Conservation (phyloP, 805 yeast genomes). For the Hyphopichia homilentoma region DNA sequence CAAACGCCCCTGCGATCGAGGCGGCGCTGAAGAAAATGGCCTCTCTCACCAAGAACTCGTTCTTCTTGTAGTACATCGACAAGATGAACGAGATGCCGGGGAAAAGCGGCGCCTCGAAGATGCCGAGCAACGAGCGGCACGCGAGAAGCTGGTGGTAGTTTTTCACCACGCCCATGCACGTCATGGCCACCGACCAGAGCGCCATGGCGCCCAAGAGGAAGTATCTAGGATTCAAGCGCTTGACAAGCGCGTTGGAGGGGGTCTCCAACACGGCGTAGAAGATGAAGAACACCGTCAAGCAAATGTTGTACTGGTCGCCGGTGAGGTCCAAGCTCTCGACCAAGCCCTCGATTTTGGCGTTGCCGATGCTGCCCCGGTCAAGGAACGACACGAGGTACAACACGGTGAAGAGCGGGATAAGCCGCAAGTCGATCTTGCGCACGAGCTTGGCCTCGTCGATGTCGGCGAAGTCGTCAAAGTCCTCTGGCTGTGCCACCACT, state of each 20-base stretch:
- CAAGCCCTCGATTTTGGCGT: conserved; percentile 10
- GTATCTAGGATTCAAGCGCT: conserved; percentile 8
- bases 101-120: conserved; percentile 44
- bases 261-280: conserved; percentile 9
- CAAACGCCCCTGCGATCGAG: conserved; percentile 33
- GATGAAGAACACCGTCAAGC: conserved; percentile 10
- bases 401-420: background rate
- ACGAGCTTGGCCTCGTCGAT: background rate
- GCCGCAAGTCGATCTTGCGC: background rate
- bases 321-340: conserved; percentile 6
- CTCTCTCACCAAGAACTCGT: conserved; percentile 33
- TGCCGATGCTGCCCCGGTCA: conserved; percentile 11
- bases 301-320: conserved; percentile 7
- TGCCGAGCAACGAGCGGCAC: conserved; percentile 45
- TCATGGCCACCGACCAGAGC: conserved; percentile 56
- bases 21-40: conserved; percentile 35
- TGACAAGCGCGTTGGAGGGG: conserved; percentile 9
- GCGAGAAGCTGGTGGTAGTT: conserved; percentile 42
- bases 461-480: background rate
- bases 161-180: conserved; percentile 47
- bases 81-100: conserved; percentile 39
- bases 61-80: conserved; percentile 35
- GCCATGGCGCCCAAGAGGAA: conserved; percentile 32
- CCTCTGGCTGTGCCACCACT: background rate
- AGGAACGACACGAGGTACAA: conserved; percentile 7